Evolutionary conservation across 2,329 filamentous ascomycete species (phyloP), one percentile per base, ranked within the genome.

Genomic region (Alternaria metachromatica): DNA sequence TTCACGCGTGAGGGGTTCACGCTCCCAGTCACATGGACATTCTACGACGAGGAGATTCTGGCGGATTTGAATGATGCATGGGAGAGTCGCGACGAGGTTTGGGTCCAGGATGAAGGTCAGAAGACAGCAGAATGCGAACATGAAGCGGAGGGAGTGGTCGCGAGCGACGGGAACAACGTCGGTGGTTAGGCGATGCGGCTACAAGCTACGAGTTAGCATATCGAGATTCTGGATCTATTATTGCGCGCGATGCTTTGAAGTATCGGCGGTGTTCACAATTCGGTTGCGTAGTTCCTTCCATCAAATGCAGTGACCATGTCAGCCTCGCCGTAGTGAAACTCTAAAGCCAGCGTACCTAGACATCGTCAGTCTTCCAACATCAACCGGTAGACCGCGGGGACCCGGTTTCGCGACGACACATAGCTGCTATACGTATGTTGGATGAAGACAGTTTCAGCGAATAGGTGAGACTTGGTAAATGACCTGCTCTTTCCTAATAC

Each of bases 311-410:
- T 46, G 44, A 23, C 20, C 20, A 46, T 23, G 12, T 46, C 44
- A 23, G 21, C 44, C 12, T 21, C 20, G 12, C 20, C 4, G 7
- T 15, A 46, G 44, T 25, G 4, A 33, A 33, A 23, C 49, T 23
- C 28, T 28, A 51, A 23, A 18, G 1, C 15, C 37, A 41, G n/a
- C 37, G 37, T 13, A 37, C 21, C 11, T n/a, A 21, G 5, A 1
- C 18, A 23, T 51, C 18, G 18, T 28, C 23, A 25, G 15, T 23
- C 15, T 33, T 13, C 12, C 28, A 12, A 26, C 18, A 0, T n/a
- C 18, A 37, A 26, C 49, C 49, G 49, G 49, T 53, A 33, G 51
- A 12, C 13, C 10, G 30, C 41, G 58, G 58, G 51, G 58, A 60
- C 13, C 58, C 58, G 58, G 30, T 26, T 33, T 45, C 23, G 30